These are phyloP conservation scores for Sporothrix pallida DNA, from an alignment of 2,329 filamentous ascomycete species.

Conservation along the genomic window DNA sequence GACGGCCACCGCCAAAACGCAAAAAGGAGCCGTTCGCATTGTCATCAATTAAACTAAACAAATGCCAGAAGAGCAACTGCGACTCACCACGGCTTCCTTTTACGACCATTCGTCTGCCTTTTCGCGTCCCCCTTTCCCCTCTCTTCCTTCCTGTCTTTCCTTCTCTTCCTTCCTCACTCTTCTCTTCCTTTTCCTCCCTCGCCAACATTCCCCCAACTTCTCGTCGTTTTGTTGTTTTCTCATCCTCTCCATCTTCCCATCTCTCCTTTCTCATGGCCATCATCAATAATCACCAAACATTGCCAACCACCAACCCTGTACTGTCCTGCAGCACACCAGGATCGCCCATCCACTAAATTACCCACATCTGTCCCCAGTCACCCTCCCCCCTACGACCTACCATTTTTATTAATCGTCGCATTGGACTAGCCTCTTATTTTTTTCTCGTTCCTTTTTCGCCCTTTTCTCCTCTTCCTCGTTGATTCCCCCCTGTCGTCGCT, in stretches of 20 bases:
- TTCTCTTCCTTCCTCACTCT: slow-evolving; percentile 4
- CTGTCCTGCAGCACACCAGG: slow-evolving; percentile 19
- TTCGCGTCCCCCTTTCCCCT: neutral
- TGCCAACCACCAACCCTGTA: slow-evolving; percentile 18
- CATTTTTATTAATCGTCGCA: slow-evolving; percentile 32
- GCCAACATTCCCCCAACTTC: too few relatives aligned
- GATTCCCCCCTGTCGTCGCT: neutral
- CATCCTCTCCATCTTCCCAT: neutral
- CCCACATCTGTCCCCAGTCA: slow-evolving; percentile 18
- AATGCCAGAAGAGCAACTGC: slow-evolving; percentile 30
- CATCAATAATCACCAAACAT: slow-evolving; percentile 25
- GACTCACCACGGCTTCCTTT: slow-evolving; percentile 29
- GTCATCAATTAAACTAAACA: slow-evolving; percentile 38
- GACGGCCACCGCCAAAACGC: slow-evolving; percentile 15
- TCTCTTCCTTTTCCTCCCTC: slow-evolving; percentile 6
- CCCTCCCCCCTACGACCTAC: neutral
- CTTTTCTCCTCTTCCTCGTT: slow-evolving; percentile 15
- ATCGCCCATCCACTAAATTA: slow-evolving; percentile 27
- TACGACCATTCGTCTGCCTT: slow-evolving; percentile 6
- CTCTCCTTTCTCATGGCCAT: neutral
- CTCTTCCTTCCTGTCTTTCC: neutral
- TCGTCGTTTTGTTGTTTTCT: neutral
- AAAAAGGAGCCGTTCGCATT: slow-evolving; percentile 31
- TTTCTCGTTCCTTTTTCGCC: slow-evolving; percentile 29
- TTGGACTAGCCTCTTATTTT: slow-evolving; percentile 31